Base-by-base conservation (phyloP, 495 filamentous ascomycete species). In the Xylaria grammica region DNA sequence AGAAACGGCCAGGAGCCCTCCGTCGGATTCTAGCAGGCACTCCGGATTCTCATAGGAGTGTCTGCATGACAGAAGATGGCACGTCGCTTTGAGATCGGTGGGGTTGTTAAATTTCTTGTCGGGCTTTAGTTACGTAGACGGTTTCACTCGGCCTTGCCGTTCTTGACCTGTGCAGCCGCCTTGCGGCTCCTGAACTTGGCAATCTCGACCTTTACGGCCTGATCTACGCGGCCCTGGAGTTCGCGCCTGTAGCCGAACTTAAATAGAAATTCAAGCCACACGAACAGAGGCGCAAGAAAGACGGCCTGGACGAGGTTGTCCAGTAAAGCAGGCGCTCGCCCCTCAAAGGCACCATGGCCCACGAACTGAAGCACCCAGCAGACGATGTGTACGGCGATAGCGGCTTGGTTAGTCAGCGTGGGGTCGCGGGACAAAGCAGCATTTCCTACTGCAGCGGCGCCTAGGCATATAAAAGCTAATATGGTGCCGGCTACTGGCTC, bases 261-360 rank as follows among this genome's bases (percentile, higher is more conserved):
- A 79, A 99, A 99, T 24, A 99, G 79, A 19, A 96, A 78, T 81
- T 99, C 94, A 73, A 99, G 89, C 91, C 94, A 99, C 32, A 98
- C 93, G 71, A 99, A 99, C 67, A 99, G 87, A n/a, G 95, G 95
- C 0, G 95, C 95, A n/a, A 98, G 83, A 63, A 99, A 89, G 58
- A 97, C 72, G 26, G 95, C 93, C 75, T 97, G 94, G 26, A 94
- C 82, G 36, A 97, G 76, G 71, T 97, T 98, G 76, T 97, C 94
- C 66, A 97, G 77, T 63, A 97, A 71, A 13, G 94, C 94, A 11
- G 95, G 95, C 2, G 94, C 92, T 44, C 94, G 82, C 26, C 91
- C 87, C 77, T 98, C 95, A 69, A 91, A 99, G 9, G 84, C 86
- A 19, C 94, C 94, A 71, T 99, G 95, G 45, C 95, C 95, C 44